These are phyloP conservation scores for Yamadazyma mexicana DNA, from an alignment of 1,139 yeast species.

Conservation along the genomic window DNA sequence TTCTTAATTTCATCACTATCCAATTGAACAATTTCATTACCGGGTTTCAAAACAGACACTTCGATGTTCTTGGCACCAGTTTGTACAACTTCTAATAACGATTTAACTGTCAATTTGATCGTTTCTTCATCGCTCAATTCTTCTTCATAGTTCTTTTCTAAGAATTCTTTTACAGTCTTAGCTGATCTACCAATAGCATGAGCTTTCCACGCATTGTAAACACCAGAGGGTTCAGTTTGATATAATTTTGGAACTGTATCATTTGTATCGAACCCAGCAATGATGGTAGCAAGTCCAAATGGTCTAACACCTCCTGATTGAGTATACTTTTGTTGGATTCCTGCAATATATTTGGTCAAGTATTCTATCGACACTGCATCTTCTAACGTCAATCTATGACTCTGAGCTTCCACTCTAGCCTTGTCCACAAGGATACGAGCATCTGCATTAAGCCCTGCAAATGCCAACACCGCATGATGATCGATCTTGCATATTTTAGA, in stretches of 20 bases:
- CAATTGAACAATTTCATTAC: conserved; percentile 52
- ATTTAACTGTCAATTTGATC: conserved; percentile 77
- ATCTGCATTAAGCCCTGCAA: conserved; percentile 98
- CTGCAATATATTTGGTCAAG: conserved; percentile 91
- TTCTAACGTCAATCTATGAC: conserved; percentile 90
- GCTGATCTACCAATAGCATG: conserved; percentile 95
- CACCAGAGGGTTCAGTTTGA: conserved; percentile 97
- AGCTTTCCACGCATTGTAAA: conserved; percentile 98
- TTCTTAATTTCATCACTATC: conserved; percentile 72
- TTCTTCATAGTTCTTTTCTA: conserved; percentile 86
- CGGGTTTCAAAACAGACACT: conserved; percentile 81
- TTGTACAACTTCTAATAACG: conserved; percentile 93
- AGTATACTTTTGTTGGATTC: conserved; percentile 96
- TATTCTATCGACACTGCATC: conserved; percentile 93
- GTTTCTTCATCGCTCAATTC: conserved; percentile 70
- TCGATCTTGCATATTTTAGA: conserved; percentile 91
- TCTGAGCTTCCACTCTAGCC: conserved; percentile 96
- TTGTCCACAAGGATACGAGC: conserved; percentile 92
- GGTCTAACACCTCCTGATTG: conserved; percentile 98
- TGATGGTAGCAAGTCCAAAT: conserved; percentile 89
- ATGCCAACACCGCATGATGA: conserved; percentile 86
- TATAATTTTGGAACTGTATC: conserved; percentile 80
- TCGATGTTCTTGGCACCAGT: conserved; percentile 97
- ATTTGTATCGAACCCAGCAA: conserved; percentile 92
- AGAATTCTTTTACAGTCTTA: conserved; percentile 91